Evolutionary conservation across 768 basidiomycete species (phyloP).

Genomic region (Lactarius quietus): DNA sequence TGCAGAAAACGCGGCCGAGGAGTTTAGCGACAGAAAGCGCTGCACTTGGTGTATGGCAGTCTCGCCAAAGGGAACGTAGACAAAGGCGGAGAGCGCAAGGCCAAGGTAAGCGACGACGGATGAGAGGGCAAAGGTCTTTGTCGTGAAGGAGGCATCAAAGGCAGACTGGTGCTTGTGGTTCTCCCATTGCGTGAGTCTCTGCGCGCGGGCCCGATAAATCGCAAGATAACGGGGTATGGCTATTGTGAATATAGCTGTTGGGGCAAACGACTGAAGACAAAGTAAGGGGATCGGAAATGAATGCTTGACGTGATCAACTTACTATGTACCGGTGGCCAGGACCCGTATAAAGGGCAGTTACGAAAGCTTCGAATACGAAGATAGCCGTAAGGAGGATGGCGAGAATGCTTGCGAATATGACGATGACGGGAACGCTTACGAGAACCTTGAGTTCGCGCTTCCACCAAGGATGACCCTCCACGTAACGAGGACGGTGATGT

Average conservation of each 20-base stretch:
- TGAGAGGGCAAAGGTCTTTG: slow-evolving; percentile 88
- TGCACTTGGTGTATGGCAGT: slow-evolving; percentile 63
- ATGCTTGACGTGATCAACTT: slow-evolving; percentile 32
- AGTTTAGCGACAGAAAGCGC: slow-evolving; percentile 28
- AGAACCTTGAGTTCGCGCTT: slow-evolving; percentile 63
- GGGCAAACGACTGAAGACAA: slow-evolving; percentile 60
- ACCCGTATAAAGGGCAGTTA: slow-evolving; percentile 84
- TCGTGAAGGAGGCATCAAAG: slow-evolving; percentile 74
- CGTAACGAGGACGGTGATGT: slow-evolving; percentile 59
- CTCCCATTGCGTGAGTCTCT: slow-evolving; percentile 80
- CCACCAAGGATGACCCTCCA: slow-evolving; percentile 63
- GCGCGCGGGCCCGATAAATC: slow-evolving; percentile 66
- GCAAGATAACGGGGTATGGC: slow-evolving; percentile 78
- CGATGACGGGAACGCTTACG: slow-evolving; percentile 67
- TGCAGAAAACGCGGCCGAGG: slow-evolving; percentile 20
- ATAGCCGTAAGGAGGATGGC: slow-evolving; percentile 72
- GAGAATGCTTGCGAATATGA: slow-evolving; percentile 67
- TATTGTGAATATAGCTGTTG: slow-evolving; percentile 77
- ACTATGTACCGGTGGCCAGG: slow-evolving; percentile 78
- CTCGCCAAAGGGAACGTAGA: slow-evolving; percentile 93
- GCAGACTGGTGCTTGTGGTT: slow-evolving; percentile 82
- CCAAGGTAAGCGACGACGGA: slow-evolving; percentile 89
- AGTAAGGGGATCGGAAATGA: neutral
- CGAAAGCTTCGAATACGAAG: slow-evolving; percentile 87
- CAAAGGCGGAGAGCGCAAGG: slow-evolving; percentile 88